Evolutionary conservation across 192 early-diverging fungal species (phyloP).

Genomic region (Rhizophlyctis rosea): DNA sequence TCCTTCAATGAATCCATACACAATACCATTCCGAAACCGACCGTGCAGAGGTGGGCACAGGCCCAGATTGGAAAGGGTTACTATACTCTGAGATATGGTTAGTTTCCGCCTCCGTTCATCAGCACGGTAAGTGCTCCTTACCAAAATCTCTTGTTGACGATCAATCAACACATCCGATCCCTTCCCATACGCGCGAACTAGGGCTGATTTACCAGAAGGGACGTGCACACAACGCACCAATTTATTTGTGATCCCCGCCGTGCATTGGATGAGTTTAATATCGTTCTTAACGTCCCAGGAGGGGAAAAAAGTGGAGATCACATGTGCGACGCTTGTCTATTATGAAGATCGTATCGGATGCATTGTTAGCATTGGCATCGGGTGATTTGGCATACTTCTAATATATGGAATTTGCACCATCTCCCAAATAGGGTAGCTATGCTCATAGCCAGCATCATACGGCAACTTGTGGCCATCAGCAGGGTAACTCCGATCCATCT

Average conservation of each 20-base stretch:
- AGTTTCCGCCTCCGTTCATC: no score
- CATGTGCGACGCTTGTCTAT: constrained; percentile 21
- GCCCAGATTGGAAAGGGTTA: constrained; percentile 63
- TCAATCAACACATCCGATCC: constrained; percentile 87
- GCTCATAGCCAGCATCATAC: no score
- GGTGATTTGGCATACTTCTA: no score
- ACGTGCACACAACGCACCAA: constrained; percentile 70
- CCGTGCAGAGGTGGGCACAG: constrained; percentile 77
- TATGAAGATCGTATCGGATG: no score
- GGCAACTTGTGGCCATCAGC: no score
- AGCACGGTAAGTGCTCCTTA: constrained; percentile 4
- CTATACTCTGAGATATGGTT: constrained; percentile 70
- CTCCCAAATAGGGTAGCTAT: no score
- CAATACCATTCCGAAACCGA: constrained; percentile 85
- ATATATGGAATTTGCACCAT: no score
- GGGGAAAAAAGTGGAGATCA: constrained; percentile 31
- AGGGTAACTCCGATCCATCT: no score
- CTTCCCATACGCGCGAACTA: constrained; percentile 88
- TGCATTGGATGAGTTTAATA: constrained; percentile 36
- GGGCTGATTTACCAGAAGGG: constrained; percentile 54
- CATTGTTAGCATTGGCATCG: no score
- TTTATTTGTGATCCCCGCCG: constrained; percentile 55
- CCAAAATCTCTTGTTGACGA: constrained; percentile 66
- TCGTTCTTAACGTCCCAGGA: constrained; percentile 33
- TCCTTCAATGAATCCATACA: constrained; percentile 86